Base-by-base conservation (phyloP, 495 filamentous ascomycete genomes). In the Penicillium arizonense region DNA sequence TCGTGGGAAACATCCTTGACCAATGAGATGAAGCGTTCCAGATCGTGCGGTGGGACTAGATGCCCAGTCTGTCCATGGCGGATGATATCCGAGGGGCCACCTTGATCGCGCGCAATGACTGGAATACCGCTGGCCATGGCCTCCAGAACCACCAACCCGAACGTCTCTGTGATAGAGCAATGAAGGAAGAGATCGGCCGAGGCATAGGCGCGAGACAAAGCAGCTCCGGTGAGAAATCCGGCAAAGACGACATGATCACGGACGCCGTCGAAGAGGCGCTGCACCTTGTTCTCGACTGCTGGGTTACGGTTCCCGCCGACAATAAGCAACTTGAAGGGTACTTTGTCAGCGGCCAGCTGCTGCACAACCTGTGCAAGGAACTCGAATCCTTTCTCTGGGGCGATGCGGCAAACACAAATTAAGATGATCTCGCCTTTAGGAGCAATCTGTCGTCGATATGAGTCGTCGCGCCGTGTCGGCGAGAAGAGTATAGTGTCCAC, bases 101-200 rank as follows among this genome's bases (percentile, higher is more conserved):
- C 84, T 56, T 83, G 79, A 55, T 85, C 82, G 38, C 82, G 72
- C 6, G 82, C 84, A 45, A 87, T 75, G 7, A 87, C 82, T 0
- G 82, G 82, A 4, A 87, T 66, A 8, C 81, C 82, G 60, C 81
- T 84, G 0, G 83, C 82, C 84, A 87, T 86, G 5, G 80, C 78
- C 58, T 87, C 84, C 0, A 87, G 66, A 3, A 85, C 81, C 1
- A 86, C 82, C 16, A 87, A 67, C 1, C 84, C 84, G 59, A 87
- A 87, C 0, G 82, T 86, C 61, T 87, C 84, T 13, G 81, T 85
- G 52, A 85, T 75, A 16, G 82, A 86, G 64, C 81, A 84, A 53
- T 87, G 83, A 12, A 87, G 63, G 53, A 87, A 86, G 21, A 87
- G 50, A 55, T 87, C 83, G 4, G 76, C 82, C 0, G 75, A 77